Evolutionary conservation across 225 moss, liverwort and hornwort species (phyloP).

Genomic region (Straminergon stramineum): DNA sequence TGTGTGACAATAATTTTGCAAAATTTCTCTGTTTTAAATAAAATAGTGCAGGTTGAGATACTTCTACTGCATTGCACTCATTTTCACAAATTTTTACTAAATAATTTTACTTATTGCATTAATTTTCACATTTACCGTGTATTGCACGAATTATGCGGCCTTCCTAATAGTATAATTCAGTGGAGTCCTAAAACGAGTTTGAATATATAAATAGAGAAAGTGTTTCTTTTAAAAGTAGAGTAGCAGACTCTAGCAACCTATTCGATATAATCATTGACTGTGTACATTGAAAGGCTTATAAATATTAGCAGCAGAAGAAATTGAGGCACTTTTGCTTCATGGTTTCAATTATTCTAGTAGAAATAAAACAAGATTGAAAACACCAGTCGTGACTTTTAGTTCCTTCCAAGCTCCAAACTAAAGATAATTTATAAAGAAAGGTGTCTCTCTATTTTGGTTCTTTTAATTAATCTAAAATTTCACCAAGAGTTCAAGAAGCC

Average conservation of each 20-base stretch:
- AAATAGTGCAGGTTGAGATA: not conserved
- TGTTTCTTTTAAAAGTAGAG: not conserved
- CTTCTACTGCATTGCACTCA: not conserved
- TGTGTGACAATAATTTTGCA: not conserved
- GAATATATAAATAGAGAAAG: not conserved
- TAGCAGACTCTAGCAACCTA: not conserved
- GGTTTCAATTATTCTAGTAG: not conserved
- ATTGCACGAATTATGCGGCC: not conserved
- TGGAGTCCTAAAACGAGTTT: not conserved
- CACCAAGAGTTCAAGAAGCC: not conserved
- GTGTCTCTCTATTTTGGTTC: not conserved
- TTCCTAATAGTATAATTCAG: not conserved
- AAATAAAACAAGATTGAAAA: not conserved
- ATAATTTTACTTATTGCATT: too few species aligned
- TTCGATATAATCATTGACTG: not conserved
- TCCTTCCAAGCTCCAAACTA: not conserved
- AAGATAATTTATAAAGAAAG: not conserved
- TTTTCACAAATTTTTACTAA: not conserved
- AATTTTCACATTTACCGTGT: not conserved
- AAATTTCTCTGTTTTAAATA: not conserved
- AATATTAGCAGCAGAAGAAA: not conserved
- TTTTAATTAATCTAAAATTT: too few species aligned
- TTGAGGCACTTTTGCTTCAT: not conserved
- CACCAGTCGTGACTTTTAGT: not conserved
- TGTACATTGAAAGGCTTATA: not conserved